These are phyloP conservation scores for Candida dubliniensis DNA, from an alignment of 1,139 yeast species.

Conservation along the genomic window DNA sequence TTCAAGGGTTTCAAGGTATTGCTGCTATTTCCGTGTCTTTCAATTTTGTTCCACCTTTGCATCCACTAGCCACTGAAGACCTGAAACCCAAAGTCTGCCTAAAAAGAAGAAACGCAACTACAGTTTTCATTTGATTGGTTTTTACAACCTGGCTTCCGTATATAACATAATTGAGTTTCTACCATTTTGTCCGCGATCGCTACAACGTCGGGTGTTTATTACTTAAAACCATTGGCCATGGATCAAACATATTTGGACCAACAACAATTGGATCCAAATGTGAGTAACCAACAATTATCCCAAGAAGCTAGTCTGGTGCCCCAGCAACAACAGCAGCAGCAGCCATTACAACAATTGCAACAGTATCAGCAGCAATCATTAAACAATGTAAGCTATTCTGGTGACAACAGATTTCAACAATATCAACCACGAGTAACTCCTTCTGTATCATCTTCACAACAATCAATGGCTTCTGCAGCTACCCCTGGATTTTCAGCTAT, in stretches of 20 bases:
- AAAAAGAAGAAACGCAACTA: too few species aligned
- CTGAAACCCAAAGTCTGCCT: too few species aligned
- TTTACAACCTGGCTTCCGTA: too few species aligned
- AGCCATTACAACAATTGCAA: slow-evolving; percentile 4
- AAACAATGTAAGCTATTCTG: not conserved
- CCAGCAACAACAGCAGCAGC: slow-evolving; percentile 10
- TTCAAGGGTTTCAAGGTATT: too few species aligned
- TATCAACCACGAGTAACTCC: slow-evolving; percentile 8
- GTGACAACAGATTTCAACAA: slow-evolving; percentile 8
- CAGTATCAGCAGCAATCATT: slow-evolving; percentile 9
- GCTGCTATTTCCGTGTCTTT: too few species aligned
- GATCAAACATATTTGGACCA: slow-evolving; percentile 38
- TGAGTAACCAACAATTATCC: slow-evolving; percentile 10
- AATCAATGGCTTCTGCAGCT: slow-evolving; percentile 7
- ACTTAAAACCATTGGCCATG: slow-evolving; percentile 19
- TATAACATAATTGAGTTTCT: not conserved
- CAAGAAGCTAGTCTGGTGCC: not conserved
- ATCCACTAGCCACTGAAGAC: too few species aligned
- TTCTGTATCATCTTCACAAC: slow-evolving; percentile 5
- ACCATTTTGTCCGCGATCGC: slow-evolving; percentile 12
- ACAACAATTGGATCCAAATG: slow-evolving; percentile 23
- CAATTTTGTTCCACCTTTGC: too few species aligned
- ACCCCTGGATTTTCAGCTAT: slow-evolving; percentile 9
- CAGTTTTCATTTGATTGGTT: too few species aligned
- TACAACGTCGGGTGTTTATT: slow-evolving; percentile 4